Evolutionary conservation across 225 moss, liverwort and hornwort species (phyloP).

Genomic region (Rhytidiadelphus loreus): DNA sequence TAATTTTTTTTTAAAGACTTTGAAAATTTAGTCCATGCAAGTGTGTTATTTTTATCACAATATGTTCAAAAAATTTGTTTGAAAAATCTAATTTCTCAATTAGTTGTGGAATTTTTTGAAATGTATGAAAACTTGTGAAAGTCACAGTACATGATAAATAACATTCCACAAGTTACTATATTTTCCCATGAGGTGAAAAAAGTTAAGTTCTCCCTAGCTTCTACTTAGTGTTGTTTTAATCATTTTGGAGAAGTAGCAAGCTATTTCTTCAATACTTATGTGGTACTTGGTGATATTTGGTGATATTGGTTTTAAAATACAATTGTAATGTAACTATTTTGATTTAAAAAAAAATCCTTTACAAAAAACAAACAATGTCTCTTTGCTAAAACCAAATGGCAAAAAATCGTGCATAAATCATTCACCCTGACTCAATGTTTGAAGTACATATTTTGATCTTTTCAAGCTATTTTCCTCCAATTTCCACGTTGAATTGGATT

Average conservation of each 20-base stretch:
- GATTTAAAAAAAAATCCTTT: too few relatives aligned
- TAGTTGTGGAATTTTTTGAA: neutral
- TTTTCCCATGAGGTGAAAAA: neutral
- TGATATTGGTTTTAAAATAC: neutral
- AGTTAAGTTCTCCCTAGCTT: accelerated
- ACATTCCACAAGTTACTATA: neutral
- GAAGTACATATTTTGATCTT: neutral
- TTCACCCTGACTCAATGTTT: accelerated
- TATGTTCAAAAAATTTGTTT: neutral
- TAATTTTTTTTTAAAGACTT: too few relatives aligned
- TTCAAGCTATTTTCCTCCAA: neutral
- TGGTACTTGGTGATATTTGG: neutral
- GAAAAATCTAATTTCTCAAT: neutral
- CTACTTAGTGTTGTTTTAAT: too few relatives aligned
- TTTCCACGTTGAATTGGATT: too few relatives aligned
- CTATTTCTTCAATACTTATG: too few relatives aligned
- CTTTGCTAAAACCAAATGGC: too few relatives aligned
- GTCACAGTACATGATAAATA: neutral
- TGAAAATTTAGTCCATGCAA: too few relatives aligned
- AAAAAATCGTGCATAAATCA: too few relatives aligned
- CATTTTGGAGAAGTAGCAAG: too few relatives aligned
- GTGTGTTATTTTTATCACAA: neutral
- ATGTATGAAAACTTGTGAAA: neutral
- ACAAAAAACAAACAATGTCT: neutral
- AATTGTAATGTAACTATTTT: neutral